Percentiles rank a stretch among this genome's conserved stretches.
These are phyloP conservation scores for Vitis rupestris DNA, from an alignment of 164 flowering plant species.

Conservation along the genomic window DNA sequence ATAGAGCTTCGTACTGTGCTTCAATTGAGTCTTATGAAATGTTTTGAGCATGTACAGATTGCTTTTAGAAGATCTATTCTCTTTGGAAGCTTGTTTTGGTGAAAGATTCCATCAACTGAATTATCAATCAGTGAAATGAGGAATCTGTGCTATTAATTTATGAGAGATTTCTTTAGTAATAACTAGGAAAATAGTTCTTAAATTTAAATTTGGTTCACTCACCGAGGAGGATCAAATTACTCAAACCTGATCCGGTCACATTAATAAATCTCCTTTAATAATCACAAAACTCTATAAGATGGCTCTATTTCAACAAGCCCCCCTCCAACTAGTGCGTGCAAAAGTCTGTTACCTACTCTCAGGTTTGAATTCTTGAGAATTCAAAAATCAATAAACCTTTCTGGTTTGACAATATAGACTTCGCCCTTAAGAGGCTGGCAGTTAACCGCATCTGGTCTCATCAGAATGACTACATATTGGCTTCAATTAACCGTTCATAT, in stretches of 20 bases:
- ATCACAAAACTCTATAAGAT: too few relatives aligned
- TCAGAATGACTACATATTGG: too few relatives aligned
- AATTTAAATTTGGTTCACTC: background rate
- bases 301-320: too few relatives aligned
- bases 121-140: background rate
- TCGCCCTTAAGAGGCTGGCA: too few relatives aligned
- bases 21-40: background rate
- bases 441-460: too few relatives aligned
- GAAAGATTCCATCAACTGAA: background rate
- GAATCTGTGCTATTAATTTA: background rate
- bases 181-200: background rate
- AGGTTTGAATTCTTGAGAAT: too few relatives aligned
- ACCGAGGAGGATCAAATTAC: background rate
- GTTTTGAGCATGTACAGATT: background rate
- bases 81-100: constrained; percentile 1
- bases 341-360: too few relatives aligned
- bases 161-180: background rate
- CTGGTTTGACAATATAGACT: too few relatives aligned
- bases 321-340: too few relatives aligned
- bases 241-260: background rate
- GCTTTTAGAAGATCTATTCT: background rate
- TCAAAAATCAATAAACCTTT: too few relatives aligned
- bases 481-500: too few relatives aligned
- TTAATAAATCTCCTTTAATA: too few relatives aligned
- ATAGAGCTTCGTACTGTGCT: background rate